Percentiles rank a stretch among this genome's conserved stretches.
Evolutionary conservation across 2,329 filamentous ascomycete species (phyloP).

Genomic region (Dactylellina cionopaga): DNA sequence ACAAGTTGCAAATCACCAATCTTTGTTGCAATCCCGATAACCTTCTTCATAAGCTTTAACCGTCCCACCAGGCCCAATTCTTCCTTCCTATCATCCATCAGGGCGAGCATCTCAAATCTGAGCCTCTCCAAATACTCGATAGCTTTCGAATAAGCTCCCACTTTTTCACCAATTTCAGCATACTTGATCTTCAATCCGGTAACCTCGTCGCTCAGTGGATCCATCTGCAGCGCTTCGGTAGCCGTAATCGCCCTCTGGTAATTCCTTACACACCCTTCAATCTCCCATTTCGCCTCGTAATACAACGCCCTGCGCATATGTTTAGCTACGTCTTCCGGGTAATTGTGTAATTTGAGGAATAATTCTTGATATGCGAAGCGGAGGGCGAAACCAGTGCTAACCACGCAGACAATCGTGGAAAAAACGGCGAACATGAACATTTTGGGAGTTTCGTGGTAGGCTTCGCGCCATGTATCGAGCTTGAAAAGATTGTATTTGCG

Average conservation of each 20-base stretch:
- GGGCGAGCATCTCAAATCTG: constrained; percentile 71
- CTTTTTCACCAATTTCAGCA: constrained; percentile 80
- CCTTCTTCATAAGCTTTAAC: constrained; percentile 76
- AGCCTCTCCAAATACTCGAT: constrained; percentile 82
- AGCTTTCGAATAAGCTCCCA: constrained; percentile 74
- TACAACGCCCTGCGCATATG: constrained; percentile 85
- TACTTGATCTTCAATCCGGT: constrained; percentile 88
- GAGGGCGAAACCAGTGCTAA: not conserved
- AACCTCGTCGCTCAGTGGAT: constrained; percentile 90
- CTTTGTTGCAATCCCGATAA: constrained; percentile 81
- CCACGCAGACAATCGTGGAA: not conserved
- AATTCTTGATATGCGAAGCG: constrained; percentile 5
- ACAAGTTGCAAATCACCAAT: constrained; percentile 78
- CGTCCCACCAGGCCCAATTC: constrained; percentile 64
- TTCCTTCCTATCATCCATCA: constrained; percentile 63
- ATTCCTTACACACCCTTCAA: constrained; percentile 80
- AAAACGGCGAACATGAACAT: constrained; percentile 14
- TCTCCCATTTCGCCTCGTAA: constrained; percentile 80
- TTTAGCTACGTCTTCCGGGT: constrained; percentile 76
- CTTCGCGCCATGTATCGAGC: constrained; percentile 42
- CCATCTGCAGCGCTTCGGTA: constrained; percentile 78
- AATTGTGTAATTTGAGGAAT: constrained; percentile 58
- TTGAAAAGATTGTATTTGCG: constrained; percentile 42
- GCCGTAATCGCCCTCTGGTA: constrained; percentile 82
- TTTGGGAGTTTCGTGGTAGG: constrained; percentile 34